A percentile compares a stretch with the other conserved stretches of the same genome.
Evolutionary conservation across 2,329 filamentous ascomycete genomes (phyloP).

Genomic region (Botryotinia calthae): DNA sequence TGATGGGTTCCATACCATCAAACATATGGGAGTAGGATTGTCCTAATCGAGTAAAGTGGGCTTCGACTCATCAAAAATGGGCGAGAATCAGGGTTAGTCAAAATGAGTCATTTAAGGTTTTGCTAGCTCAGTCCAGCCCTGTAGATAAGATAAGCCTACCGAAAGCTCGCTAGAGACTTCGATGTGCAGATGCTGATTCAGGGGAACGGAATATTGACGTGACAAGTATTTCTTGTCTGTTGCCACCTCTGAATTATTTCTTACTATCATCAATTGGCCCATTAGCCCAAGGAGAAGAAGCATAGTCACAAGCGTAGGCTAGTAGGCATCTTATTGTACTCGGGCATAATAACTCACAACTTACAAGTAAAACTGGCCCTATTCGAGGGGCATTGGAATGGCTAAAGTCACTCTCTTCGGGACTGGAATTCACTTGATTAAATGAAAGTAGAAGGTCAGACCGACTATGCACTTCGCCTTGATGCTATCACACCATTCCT

Average conservation of each 20-base stretch:
- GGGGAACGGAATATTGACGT: neutral
- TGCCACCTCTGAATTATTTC: neutral
- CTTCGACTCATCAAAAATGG: neutral
- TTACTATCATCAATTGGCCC: neutral
- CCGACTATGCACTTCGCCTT: neutral
- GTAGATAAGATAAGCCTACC: neutral
- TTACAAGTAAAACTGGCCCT: neutral
- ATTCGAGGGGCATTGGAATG: too few relatives aligned
- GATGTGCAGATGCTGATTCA: neutral
- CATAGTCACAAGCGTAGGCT: too few relatives aligned
- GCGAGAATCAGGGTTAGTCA: neutral
- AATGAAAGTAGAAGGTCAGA: neutral
- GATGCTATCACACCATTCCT: neutral
- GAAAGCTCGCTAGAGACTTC: neutral
- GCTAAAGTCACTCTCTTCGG: neutral
- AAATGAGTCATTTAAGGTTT: slow-evolving; percentile 10
- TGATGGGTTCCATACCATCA: neutral
- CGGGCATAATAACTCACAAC: neutral
- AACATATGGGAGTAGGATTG: neutral
- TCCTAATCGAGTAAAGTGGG: neutral
- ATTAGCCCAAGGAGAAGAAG: neutral
- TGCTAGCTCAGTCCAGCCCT: neutral
- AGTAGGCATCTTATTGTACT: neutral
- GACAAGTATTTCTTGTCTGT: neutral
- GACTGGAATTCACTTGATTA: neutral